Evolutionary conservation across 768 basidiomycete species (phyloP).

Genomic region (Xerocomellus intermedius): DNA sequence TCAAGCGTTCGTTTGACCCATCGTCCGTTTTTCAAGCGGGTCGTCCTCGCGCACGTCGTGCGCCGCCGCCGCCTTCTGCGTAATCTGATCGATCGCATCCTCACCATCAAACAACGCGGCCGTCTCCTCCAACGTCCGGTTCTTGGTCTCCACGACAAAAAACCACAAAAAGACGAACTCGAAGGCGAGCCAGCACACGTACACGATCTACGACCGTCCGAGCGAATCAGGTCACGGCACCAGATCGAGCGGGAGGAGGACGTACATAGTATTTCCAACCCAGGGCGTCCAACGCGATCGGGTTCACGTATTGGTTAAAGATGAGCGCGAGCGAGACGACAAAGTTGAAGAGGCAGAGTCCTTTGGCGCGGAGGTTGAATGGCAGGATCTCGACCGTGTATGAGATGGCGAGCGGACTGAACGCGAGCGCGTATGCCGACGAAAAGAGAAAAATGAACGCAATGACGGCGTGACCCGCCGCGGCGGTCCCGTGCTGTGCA

Average conservation of each 20-base stretch:
- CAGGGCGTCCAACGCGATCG: constrained; percentile 58
- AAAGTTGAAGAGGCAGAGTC: constrained; percentile 74
- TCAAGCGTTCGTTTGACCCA: neutral
- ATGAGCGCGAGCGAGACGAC: constrained; percentile 63
- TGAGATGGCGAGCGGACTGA: constrained; percentile 66
- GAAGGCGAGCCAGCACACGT: constrained; percentile 20
- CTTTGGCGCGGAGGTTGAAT: constrained; percentile 75
- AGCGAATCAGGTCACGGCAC: neutral
- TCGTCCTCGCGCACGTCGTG: neutral
- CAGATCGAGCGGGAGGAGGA: neutral
- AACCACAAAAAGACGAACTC: constrained; percentile 15
- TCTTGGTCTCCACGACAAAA: constrained; percentile 21
- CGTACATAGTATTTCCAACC: constrained; percentile 49
- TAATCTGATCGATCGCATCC: constrained; percentile 20
- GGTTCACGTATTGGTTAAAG: constrained; percentile 80
- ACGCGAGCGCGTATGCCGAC: constrained; percentile 63
- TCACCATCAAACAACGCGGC: constrained; percentile 70
- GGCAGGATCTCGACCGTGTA: constrained; percentile 80
- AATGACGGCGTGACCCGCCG: constrained; percentile 49
- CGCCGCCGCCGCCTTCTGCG: constrained; percentile 9
- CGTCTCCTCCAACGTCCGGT: constrained; percentile 68
- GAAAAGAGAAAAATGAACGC: constrained; percentile 59
- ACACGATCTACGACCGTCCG: constrained; percentile 12
- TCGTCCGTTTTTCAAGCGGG: constrained; percentile 6
- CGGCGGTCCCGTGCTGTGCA: constrained; percentile 37